A percentile compares a stretch with the other conserved stretches of the same genome.
phyloP scores from a whole-genome alignment of 2,329 filamentous ascomycete species.

The Fusarium bulbicola region DNA sequence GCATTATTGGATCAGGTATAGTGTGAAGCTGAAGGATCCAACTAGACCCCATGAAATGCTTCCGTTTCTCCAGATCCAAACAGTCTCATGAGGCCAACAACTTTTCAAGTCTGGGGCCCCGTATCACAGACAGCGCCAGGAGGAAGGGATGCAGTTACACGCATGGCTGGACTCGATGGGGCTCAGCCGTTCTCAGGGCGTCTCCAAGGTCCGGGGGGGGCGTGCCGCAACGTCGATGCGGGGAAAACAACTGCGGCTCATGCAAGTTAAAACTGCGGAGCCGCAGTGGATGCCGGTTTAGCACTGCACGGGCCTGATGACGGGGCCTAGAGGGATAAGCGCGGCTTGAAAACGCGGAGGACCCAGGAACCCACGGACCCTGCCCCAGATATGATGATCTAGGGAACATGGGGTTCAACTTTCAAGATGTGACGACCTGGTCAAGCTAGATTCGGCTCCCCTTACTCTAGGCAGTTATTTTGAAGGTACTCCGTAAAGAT shows the following conservation, averaged over 20 bases:
- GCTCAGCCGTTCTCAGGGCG: slow-evolving; percentile 15
- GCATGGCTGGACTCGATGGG: background rate
- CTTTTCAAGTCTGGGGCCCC: slow-evolving; percentile 37
- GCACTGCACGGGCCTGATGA: slow-evolving; percentile 27
- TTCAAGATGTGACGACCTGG: slow-evolving; percentile 19
- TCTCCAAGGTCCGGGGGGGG: slow-evolving; percentile 15
- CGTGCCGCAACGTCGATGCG: slow-evolving; percentile 37
- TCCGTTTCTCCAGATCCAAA: slow-evolving; percentile 24
- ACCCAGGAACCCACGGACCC: slow-evolving; percentile 37
- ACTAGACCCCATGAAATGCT: slow-evolving; percentile 1
- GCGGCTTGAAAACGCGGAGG: slow-evolving; percentile 37
- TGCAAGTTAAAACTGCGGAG: slow-evolving; percentile 45
- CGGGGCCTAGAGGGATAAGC: slow-evolving; percentile 33
- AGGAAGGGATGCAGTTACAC: slow-evolving; percentile 32
- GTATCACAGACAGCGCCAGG: slow-evolving; percentile 35
- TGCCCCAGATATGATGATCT: slow-evolving; percentile 30
- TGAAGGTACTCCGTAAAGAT: background rate
- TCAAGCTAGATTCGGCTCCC: slow-evolving; percentile 11
- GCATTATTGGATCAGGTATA: slow-evolving; percentile 8
- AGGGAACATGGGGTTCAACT: slow-evolving; percentile 10
- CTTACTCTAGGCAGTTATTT: background rate
- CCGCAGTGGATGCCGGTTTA: slow-evolving; percentile 41
- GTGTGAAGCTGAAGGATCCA: background rate
- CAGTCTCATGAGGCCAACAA: slow-evolving; percentile 22
- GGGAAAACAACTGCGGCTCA: slow-evolving; percentile 45